Evolutionary conservation across 768 basidiomycete genomes (phyloP).

Genomic region (Suillus placidus): DNA sequence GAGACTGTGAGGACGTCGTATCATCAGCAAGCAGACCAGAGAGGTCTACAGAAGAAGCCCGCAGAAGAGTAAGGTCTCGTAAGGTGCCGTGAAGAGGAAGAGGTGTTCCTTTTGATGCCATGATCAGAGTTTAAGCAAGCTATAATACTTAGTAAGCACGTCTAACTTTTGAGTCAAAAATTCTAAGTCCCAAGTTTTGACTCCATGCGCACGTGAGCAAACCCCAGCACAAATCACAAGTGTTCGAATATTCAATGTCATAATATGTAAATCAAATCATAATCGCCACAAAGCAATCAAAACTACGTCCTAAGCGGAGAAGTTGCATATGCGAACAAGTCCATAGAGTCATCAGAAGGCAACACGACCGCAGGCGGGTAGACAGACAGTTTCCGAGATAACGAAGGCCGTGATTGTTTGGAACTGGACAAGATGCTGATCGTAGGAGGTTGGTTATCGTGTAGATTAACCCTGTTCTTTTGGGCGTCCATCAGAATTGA

Average conservation of each 20-base stretch:
- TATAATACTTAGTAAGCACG: not conserved
- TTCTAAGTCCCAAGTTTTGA: too few species aligned
- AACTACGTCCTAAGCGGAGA: conserved; percentile 30
- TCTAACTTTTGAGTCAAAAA: not conserved
- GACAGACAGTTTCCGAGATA: conserved; percentile 9
- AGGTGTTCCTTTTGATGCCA: conserved; percentile 43
- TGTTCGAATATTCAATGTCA: conserved; percentile 7
- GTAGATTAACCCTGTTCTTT: conserved; percentile 39
- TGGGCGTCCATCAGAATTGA: conserved; percentile 46
- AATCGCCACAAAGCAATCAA: conserved; percentile 20
- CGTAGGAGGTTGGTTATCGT: conserved; percentile 11
- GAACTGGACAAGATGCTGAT: conserved; percentile 15
- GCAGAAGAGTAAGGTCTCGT: conserved; percentile 72
- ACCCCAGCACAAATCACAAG: not conserved
- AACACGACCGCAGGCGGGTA: conserved; percentile 17
- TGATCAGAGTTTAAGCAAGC: conserved; percentile 3
- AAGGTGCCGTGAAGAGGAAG: conserved; percentile 62
- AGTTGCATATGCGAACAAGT: conserved; percentile 46
- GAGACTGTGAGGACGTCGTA: not conserved
- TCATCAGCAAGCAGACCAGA: conserved; percentile 30
- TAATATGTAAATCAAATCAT: not conserved
- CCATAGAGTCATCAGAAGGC: conserved; percentile 51
- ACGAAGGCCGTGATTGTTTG: conserved; percentile 18
- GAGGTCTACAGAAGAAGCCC: conserved; percentile 55
- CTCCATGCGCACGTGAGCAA: conserved; percentile 1